Evolutionary conservation across 371 early-diverging fungal genomes (phyloP).

Genomic region (Parasitella parasitica): DNA sequence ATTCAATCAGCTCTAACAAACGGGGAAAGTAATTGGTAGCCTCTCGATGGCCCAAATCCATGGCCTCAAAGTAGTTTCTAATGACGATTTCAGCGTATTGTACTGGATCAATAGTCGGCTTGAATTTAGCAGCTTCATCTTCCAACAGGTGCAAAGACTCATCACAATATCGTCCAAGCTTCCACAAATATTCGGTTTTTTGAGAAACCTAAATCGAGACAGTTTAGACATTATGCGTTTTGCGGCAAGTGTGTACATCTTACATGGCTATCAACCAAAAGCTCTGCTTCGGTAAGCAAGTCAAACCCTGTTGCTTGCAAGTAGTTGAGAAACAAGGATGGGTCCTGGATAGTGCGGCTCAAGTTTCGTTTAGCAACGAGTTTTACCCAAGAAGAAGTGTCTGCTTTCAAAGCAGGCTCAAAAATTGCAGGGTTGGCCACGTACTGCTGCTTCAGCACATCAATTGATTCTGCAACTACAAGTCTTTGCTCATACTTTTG

Average conservation of each 20-base stretch:
- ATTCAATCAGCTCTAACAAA: slow-evolving; percentile 66
- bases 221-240: no score
- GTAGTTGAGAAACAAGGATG: slow-evolving; percentile 13
- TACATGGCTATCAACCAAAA: background rate
- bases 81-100: slow-evolving; percentile 50
- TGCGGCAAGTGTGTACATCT: slow-evolving; percentile 1
- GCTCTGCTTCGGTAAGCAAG: slow-evolving; percentile 9
- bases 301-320: slow-evolving; percentile 20
- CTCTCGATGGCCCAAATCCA: slow-evolving; percentile 30
- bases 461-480: background rate
- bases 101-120: slow-evolving; percentile 17
- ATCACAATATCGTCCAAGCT: slow-evolving; percentile 42
- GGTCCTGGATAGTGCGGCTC: background rate
- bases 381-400: background rate
- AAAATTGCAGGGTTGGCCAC: background rate
- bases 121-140: slow-evolving; percentile 4
- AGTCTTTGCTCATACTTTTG: background rate
- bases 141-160: slow-evolving; percentile 20
- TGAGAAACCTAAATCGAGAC: slow-evolving; percentile 4
- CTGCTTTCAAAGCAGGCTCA: background rate
- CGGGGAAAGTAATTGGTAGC: slow-evolving; percentile 70
- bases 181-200: slow-evolving; percentile 31
- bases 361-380: background rate
- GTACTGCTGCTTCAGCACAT: slow-evolving; percentile 1
- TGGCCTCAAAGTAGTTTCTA: slow-evolving; percentile 50